A percentile compares a stretch with the other conserved stretches of the same genome.
These are phyloP conservation scores for Rhizopogon vinicolor DNA, from an alignment of 768 basidiomycete genomes.

Conservation along the genomic window DNA sequence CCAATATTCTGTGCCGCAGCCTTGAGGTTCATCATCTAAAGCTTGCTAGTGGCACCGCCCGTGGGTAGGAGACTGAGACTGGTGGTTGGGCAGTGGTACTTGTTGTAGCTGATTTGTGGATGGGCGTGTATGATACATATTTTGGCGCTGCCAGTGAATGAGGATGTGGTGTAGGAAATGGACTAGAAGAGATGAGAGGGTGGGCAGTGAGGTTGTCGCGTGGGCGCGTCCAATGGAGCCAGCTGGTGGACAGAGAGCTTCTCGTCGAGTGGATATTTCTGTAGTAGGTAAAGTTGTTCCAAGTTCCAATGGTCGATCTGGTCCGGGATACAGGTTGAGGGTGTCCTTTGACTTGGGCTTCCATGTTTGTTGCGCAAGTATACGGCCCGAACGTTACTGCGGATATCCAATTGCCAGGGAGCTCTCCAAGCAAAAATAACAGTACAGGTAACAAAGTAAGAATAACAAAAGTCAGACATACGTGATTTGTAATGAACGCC, in stretches of 20 bases:
- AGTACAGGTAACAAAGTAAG: no score
- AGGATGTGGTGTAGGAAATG: constrained; percentile 21
- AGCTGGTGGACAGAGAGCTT: constrained; percentile 37
- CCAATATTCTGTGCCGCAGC: constrained; percentile 67
- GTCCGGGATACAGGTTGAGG: no score
- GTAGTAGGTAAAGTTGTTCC: no score
- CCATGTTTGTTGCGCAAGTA: no score
- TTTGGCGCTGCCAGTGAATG: constrained; percentile 28
- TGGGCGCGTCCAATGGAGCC: constrained; percentile 51
- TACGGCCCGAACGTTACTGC: no score
- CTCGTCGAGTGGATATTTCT: constrained; percentile 32
- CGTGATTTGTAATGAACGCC: constrained; percentile 13
- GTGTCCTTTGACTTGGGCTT: no score
- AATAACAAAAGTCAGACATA: constrained; percentile 1
- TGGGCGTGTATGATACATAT: constrained; percentile 77
- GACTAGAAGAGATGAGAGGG: constrained; percentile 53
- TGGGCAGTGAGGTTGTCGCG: constrained; percentile 59
- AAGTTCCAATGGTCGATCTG: no score
- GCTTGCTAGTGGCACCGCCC: constrained; percentile 60
- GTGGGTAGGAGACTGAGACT: constrained; percentile 36
- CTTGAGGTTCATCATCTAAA: constrained; percentile 72
- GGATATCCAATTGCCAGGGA: no score
- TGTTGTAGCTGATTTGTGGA: constrained; percentile 55
- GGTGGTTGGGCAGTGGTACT: constrained; percentile 37
- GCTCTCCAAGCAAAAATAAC: no score